Evolutionary conservation across 257 asterid genomes (phyloP).

Genomic region (Jaltomata sinuosa): DNA sequence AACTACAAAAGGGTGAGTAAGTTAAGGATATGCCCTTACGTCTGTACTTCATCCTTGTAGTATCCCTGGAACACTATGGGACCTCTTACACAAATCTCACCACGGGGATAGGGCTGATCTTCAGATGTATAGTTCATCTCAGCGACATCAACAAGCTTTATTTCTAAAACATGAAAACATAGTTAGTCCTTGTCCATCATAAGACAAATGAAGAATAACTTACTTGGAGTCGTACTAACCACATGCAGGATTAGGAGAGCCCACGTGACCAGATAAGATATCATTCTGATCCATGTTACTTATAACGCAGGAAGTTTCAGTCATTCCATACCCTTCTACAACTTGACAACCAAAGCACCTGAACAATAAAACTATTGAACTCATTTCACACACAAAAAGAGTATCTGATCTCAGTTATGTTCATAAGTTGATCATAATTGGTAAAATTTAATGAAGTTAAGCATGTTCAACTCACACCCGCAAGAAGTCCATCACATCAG

Average conservation of each 20-base stretch:
- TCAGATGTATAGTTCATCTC: slow-evolving; percentile 91
- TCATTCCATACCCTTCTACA: slow-evolving; percentile 93
- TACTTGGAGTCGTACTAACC: slow-evolving; percentile 34
- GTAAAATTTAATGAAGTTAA: not conserved
- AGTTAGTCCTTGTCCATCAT: not conserved
- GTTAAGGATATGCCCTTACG: slow-evolving; percentile 32
- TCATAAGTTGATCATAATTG: not conserved
- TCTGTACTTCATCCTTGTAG: slow-evolving; percentile 74
- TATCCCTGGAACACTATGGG: slow-evolving; percentile 81
- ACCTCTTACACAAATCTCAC: slow-evolving; percentile 96
- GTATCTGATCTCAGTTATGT: not conserved
- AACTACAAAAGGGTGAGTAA: not conserved
- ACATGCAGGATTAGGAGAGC: slow-evolving; percentile 90
- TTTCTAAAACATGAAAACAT: slow-evolving; percentile 31
- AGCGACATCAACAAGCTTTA: slow-evolving; percentile 89
- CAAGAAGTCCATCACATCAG: slow-evolving; percentile 86
- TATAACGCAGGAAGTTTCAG: slow-evolving; percentile 85
- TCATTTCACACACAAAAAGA: not conserved
- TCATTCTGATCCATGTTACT: slow-evolving; percentile 69
- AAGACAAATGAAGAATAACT: not conserved
- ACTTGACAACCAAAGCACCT: slow-evolving; percentile 91
- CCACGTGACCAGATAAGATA: slow-evolving; percentile 70
- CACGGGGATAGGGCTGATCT: slow-evolving; percentile 92
- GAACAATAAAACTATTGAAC: slow-evolving; percentile 5
- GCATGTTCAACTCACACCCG: slow-evolving; percentile 58